Conservation (phyloP, 2,329 filamentous ascomycete species). For the Trichoderma simmonsii region DNA sequence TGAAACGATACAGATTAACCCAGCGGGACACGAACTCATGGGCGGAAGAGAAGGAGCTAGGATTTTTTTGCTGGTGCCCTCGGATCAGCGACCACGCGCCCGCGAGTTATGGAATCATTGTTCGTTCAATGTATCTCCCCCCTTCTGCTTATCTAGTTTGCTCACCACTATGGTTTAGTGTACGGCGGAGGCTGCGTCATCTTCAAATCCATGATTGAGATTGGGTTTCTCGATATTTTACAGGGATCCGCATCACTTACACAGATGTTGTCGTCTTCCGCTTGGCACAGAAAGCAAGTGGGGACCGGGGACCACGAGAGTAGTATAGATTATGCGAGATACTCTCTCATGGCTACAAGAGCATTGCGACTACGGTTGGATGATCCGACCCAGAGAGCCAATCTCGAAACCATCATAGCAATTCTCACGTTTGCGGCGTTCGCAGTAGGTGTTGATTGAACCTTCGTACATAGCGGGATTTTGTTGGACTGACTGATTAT, state of each 20-base stretch:
- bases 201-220: constrained; percentile 12
- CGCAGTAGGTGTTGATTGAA: neutral
- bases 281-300: neutral
- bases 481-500: neutral
- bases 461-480: too few relatives aligned
- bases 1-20: neutral
- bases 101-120: constrained; percentile 7
- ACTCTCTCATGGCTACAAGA: constrained; percentile 10
- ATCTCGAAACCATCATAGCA: constrained; percentile 4
- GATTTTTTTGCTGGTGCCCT: neutral
- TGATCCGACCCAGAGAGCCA: neutral
- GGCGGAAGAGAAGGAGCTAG: neutral
- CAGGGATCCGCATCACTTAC: constrained; percentile 4
- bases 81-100: neutral
- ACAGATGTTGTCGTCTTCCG: constrained; percentile 6
- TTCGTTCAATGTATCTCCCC: neutral
- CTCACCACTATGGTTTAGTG: neutral
- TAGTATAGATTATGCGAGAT: constrained; percentile 9
- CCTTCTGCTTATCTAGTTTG: neutral
- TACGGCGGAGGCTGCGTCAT: constrained; percentile 9
- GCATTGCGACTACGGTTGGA: neutral
- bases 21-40: too few relatives aligned
- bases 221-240: constrained; percentile 1
- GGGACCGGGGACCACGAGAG: neutral
- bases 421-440: constrained; percentile 5